Conservation (phyloP, 495 filamentous ascomycete genomes). For the Penicillium paradoxum region DNA sequence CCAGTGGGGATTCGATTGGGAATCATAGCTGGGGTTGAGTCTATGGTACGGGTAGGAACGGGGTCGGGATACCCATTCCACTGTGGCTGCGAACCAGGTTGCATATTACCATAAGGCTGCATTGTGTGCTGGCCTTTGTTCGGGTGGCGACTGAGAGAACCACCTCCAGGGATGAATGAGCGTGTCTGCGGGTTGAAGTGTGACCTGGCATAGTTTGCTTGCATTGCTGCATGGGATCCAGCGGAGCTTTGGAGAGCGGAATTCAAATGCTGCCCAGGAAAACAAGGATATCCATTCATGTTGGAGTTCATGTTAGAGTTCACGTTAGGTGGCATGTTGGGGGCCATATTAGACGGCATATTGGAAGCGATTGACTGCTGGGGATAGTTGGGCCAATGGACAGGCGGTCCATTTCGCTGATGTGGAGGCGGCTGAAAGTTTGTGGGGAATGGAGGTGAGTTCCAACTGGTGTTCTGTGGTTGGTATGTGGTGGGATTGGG, state of each 20-base stretch:
- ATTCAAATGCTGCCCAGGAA: constrained; percentile 63
- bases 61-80: constrained; percentile 37
- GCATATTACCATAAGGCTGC: constrained; percentile 27
- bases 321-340: constrained; percentile 36
- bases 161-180: constrained; percentile 68
- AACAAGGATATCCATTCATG: constrained; percentile 63
- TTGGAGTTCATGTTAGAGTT: constrained; percentile 27
- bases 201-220: constrained; percentile 75
- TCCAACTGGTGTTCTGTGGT: constrained; percentile 31
- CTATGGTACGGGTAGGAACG: constrained; percentile 6
- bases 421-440: constrained; percentile 42
- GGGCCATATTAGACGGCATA: constrained; percentile 30
- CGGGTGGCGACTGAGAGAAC: constrained; percentile 27
- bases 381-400: constrained; percentile 38
- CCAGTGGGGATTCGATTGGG: constrained; percentile 18
- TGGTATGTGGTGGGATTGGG: constrained; percentile 31
- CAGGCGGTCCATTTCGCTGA: constrained; percentile 30
- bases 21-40: neutral
- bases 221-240: constrained; percentile 68
- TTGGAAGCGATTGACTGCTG: constrained; percentile 14
- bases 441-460: constrained; percentile 30
- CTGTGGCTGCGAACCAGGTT: constrained; percentile 21
- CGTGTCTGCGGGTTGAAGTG: constrained; percentile 91
- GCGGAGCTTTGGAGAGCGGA: constrained; percentile 52
- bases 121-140: constrained; percentile 30